Conservation (phyloP, 768 basidiomycete species). For the Dentipellis sp. region DNA sequence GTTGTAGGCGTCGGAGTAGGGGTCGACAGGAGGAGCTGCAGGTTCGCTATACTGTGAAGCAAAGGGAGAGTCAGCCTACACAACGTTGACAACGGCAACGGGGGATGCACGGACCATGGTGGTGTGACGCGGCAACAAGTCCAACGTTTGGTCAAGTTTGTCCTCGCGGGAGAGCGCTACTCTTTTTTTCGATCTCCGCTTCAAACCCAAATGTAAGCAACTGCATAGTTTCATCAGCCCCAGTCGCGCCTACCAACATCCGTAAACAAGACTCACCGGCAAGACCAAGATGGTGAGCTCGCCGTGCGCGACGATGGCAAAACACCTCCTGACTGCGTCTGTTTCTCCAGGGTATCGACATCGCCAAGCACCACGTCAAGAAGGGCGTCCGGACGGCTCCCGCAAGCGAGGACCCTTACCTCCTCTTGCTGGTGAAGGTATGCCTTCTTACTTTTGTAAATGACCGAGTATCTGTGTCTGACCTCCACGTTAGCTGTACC, state of each 20-base stretch:
- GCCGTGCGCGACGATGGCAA: slow-evolving; percentile 26
- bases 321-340: neutral
- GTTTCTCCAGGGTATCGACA: slow-evolving; percentile 78
- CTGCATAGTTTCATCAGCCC: slow-evolving; percentile 67
- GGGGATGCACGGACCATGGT: slow-evolving; percentile 53
- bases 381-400: slow-evolving; percentile 91
- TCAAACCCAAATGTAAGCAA: slow-evolving; percentile 28
- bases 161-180: neutral
- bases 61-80: slow-evolving; percentile 5
- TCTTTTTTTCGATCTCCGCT: slow-evolving; percentile 17
- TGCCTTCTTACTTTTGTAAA: slow-evolving; percentile 15
- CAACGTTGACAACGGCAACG: slow-evolving; percentile 7
- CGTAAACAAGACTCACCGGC: slow-evolving; percentile 37
- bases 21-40: slow-evolving; percentile 53
- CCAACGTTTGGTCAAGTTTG: slow-evolving; percentile 23
- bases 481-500: slow-evolving; percentile 67
- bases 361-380: slow-evolving; percentile 96
- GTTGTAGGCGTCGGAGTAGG: slow-evolving; percentile 77
- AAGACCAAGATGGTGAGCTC: slow-evolving; percentile 73
- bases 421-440: slow-evolving; percentile 97
- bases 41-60: slow-evolving; percentile 55
- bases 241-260: slow-evolving; percentile 27
- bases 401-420: slow-evolving; percentile 98
- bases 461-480: slow-evolving; percentile 2
- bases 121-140: slow-evolving; percentile 27